Base-by-base conservation (phyloP, 306 rosid genomes). In the Acmispon strigosus region DNA sequence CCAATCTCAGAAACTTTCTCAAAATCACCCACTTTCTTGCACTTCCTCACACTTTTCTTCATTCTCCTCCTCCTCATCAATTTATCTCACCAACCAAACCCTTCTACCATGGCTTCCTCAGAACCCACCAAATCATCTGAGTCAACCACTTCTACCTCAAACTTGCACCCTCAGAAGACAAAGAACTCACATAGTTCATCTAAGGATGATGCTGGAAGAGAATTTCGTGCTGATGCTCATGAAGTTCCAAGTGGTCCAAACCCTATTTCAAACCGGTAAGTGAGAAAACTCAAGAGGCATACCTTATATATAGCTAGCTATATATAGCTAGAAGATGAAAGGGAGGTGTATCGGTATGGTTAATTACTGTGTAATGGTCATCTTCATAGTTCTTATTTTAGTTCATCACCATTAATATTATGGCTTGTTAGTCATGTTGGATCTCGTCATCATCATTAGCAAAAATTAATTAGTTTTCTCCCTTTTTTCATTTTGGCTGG, bases 201-300 rank as follows among this genome's bases (percentile, higher is more conserved):
- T 5, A 68, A 72, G 50, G 62, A 71, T 66, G 74, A 60, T 6
- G 74, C 8, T 32, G 37, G 74, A 61, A 78, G 74, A 52, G 77
- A 86, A 58, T 86, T 89, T 54, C 95, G 92, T 55, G 87, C 78
- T n/a, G 88, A 82, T 7, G 96, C 89, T 66, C 98, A 92, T 70
- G 98, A 92, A 82, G 98, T 92, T 68, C 98, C 98, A 10, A 92
- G 98, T 50, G 98, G 98, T 60, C 98, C 98, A 58, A 92, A 92
- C 84, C 98, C 98, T 66, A 92, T 92, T 44, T 89, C 98, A 20
- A 90, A 89, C 32, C 70, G 86, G 93, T 74, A 77, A 77, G 82
- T 48, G 3, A 43, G 76, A 65, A 70, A 72, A 69, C 43, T 14
- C 13, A 29, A 36, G 74, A 78, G 51, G 61, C 53, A 70, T 62